phyloP scores from a whole-genome alignment of 2,329 filamentous ascomycete species.

The Fusarium goolgardi region DNA sequence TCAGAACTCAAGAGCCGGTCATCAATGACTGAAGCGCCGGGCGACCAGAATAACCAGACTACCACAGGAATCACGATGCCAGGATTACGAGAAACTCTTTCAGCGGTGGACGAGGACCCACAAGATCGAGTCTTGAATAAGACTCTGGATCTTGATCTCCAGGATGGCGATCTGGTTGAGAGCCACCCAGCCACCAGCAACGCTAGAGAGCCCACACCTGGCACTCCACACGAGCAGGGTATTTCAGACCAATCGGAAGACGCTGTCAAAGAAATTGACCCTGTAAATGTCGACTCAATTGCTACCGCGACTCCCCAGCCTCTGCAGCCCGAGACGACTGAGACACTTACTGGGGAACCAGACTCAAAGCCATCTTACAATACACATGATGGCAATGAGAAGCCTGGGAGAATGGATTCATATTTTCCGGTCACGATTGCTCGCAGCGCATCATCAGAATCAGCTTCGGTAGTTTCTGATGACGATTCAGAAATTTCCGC shows the following conservation, averaged over 20 bases:
- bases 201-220: constrained; percentile 11
- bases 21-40: constrained; percentile 22
- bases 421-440: constrained; percentile 13
- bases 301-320: constrained; percentile 15
- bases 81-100: constrained; percentile 29
- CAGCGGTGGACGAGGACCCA: constrained; percentile 22
- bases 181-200: constrained; percentile 10
- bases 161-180: constrained; percentile 2
- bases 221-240: constrained; percentile 17
- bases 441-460: constrained; percentile 16
- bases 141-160: background rate
- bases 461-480: constrained; percentile 18
- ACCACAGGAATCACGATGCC: constrained; percentile 42
- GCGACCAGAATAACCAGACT: constrained; percentile 24
- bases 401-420: constrained; percentile 26
- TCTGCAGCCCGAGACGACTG: constrained; percentile 24
- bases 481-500: constrained; percentile 13
- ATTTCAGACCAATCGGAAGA: constrained; percentile 26
- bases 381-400: constrained; percentile 29
- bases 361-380: constrained; percentile 9
- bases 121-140: constrained; percentile 1
- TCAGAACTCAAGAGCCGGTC: constrained; percentile 42
- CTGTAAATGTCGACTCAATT: constrained; percentile 21
- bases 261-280: constrained; percentile 1
- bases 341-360: constrained; percentile 12